Evolutionary conservation across 2,329 filamentous ascomycete genomes (phyloP).

Genomic region (Aureobasidium sp.): DNA sequence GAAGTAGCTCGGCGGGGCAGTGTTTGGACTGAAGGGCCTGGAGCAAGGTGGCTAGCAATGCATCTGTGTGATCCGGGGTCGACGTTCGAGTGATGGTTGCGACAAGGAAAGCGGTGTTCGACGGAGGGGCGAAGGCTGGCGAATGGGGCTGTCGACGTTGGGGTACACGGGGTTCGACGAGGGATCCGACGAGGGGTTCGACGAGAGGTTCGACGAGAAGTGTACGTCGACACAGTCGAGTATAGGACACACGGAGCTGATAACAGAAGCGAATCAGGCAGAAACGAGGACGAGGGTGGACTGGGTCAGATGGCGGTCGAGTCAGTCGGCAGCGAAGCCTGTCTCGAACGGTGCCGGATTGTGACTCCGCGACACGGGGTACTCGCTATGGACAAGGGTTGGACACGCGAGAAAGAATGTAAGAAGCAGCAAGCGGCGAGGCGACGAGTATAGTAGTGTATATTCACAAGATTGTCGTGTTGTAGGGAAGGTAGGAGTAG

Average conservation of each 20-base stretch:
- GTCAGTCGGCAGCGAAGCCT: slow-evolving; percentile 11
- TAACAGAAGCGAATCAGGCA: background rate
- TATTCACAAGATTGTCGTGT: background rate
- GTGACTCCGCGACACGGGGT: background rate
- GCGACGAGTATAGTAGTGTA: background rate
- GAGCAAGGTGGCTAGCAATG: background rate
- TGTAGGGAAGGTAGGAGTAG: slow-evolving; percentile 3
- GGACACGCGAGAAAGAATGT: background rate
- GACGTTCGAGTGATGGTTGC: background rate
- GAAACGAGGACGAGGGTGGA: background rate
- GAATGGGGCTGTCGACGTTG: background rate
- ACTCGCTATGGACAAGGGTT: background rate
- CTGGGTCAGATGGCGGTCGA: slow-evolving; percentile 8
- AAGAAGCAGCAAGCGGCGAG: background rate
- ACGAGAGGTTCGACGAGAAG: background rate
- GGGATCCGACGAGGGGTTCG: background rate
- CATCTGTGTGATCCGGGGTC: background rate
- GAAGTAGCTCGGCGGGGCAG: background rate
- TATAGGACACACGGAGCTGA: background rate
- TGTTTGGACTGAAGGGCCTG: background rate
- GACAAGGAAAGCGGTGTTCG: background rate
- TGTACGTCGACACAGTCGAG: background rate
- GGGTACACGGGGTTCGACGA: background rate
- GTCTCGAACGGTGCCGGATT: background rate
- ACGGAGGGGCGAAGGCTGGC: background rate